These are phyloP conservation scores for Lasiosphaeriaceae sp. DNA, from an alignment of 495 filamentous ascomycete genomes.

Conservation along the genomic window DNA sequence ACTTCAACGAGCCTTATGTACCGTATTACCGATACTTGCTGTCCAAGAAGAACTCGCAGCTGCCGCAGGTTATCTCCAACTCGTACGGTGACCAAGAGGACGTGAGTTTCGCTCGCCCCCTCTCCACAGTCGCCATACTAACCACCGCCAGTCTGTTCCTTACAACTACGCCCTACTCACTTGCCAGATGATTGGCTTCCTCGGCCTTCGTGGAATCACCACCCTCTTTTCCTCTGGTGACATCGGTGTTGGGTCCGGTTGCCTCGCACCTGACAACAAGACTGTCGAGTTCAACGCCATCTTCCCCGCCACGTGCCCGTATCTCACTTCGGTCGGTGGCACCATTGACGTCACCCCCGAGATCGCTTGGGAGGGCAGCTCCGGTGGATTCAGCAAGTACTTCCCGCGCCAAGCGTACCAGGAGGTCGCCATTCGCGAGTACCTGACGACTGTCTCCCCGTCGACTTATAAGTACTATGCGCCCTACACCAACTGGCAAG, in stretches of 20 bases:
- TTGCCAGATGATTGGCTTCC: slow-evolving; percentile 63
- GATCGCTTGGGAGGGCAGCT: slow-evolving; percentile 53
- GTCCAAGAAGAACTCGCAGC: slow-evolving; percentile 31
- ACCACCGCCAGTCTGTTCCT: slow-evolving; percentile 52
- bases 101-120: neutral
- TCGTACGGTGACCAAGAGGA: slow-evolving; percentile 74
- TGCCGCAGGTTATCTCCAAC: slow-evolving; percentile 68
- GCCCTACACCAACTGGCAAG: slow-evolving; percentile 49
- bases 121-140: neutral
- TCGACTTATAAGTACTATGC: slow-evolving; percentile 42
- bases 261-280: slow-evolving; percentile 61
- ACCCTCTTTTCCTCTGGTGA: slow-evolving; percentile 71
- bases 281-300: slow-evolving; percentile 61
- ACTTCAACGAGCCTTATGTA: slow-evolving; percentile 73
- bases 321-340: slow-evolving; percentile 69
- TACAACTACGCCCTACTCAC: slow-evolving; percentile 57
- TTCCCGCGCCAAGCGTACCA: slow-evolving; percentile 63
- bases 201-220: slow-evolving; percentile 68
- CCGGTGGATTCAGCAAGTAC: slow-evolving; percentile 66
- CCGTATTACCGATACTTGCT: slow-evolving; percentile 56
- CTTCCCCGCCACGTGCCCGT: slow-evolving; percentile 72
- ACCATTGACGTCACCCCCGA: slow-evolving; percentile 58
- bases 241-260: slow-evolving; percentile 60
- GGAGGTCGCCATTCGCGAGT: slow-evolving; percentile 50
- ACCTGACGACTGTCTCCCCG: slow-evolving; percentile 49